Evolutionary conservation across 2,329 filamentous ascomycete genomes (phyloP), one percentile per base, ranked within the genome.

Genomic region (Talaromyces albobiverticillius): DNA sequence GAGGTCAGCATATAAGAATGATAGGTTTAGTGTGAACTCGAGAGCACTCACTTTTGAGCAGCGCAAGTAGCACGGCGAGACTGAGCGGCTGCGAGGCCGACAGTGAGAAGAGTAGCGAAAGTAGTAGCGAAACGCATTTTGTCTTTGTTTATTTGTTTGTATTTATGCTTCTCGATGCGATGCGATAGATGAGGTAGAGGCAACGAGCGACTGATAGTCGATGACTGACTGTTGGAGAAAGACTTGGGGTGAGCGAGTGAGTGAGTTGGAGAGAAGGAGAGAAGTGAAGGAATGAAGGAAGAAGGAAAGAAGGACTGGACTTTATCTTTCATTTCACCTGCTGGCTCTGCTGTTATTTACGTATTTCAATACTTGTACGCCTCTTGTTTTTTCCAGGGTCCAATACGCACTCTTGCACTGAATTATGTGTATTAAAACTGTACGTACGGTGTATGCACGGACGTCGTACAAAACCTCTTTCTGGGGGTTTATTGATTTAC

Each of bases 11-110:
- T 41, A 22, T n/a, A 18, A 9, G 11, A 43, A 2, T 10, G 23
- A 9, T 42, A 29, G 29, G 14, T 31, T 36, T 14, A 3, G 13
- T 4, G 8, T 36, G n/a, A n/a, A 18, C n/a, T 36, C 3, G n/a
- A 40, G 36, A 14, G 8, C 13, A 53, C 46, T 22, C 50, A 63
- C 60, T 61, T 55, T 40, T 63, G 58, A 32, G 62, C 61, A 41
- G 32, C 51, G 34, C 62, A 64, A 13, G 25, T 43, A 8, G 42
- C 36, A 18, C 25, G 56, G 9, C 20, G 50, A 43, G 40, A 47
- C 13, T 54, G 46, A 18, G 52, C 58, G 18, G 59, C 55, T 38
- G 54, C 53, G 23, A 60, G 40, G 54, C 56, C 32, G 53, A 56
- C 51, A 45, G 55, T 46, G 47, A 59, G 53, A 13, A 61, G 22